These are phyloP conservation scores for Phialophora chinensis DNA, from an alignment of 2,329 filamentous ascomycete genomes.

Conservation along the genomic window DNA sequence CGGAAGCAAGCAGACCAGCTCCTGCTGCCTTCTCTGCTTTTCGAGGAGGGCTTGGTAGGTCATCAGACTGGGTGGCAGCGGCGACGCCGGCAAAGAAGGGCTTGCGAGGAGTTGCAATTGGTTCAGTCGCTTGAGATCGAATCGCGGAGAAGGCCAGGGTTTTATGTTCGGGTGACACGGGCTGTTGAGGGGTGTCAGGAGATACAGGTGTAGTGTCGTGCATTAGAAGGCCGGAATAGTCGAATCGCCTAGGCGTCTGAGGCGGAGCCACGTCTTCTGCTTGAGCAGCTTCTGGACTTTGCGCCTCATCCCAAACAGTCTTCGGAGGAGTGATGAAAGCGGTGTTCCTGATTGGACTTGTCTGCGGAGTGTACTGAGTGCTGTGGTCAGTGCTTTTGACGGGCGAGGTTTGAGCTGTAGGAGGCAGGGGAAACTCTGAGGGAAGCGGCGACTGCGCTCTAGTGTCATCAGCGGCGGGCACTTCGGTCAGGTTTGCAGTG, in stretches of 20 bases:
- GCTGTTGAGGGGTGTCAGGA: slow-evolving; percentile 25
- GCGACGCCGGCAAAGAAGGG: slow-evolving; percentile 44
- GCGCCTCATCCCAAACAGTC: slow-evolving; percentile 49
- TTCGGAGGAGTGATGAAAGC: slow-evolving; percentile 49
- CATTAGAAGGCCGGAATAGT: slow-evolving; percentile 43
- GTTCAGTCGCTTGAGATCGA: slow-evolving; percentile 42
- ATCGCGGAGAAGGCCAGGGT: slow-evolving; percentile 44
- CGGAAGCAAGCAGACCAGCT: slow-evolving; percentile 35
- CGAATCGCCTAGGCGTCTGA: slow-evolving; percentile 31
- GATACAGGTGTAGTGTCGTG: slow-evolving; percentile 35
- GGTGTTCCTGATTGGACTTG: slow-evolving; percentile 43
- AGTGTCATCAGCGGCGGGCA: slow-evolving; percentile 32
- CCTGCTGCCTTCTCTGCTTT: slow-evolving; percentile 45
- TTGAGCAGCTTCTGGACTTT: slow-evolving; percentile 50
- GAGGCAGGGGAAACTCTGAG: slow-evolving; percentile 39
- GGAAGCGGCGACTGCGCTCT: slow-evolving; percentile 23
- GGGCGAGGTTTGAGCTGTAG: slow-evolving; percentile 38
- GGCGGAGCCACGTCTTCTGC: slow-evolving; percentile 4
- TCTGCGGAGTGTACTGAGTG: slow-evolving; percentile 52
- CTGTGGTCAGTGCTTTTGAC: slow-evolving; percentile 46
- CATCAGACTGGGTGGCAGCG: slow-evolving; percentile 37
- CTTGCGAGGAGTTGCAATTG: slow-evolving; percentile 39
- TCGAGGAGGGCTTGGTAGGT: slow-evolving; percentile 43
- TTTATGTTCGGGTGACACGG: slow-evolving; percentile 28
- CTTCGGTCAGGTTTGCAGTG: slow-evolving; percentile 11